Conservation (phyloP, 2,329 filamentous ascomycete genomes). For the Colletotrichum karsti region DNA sequence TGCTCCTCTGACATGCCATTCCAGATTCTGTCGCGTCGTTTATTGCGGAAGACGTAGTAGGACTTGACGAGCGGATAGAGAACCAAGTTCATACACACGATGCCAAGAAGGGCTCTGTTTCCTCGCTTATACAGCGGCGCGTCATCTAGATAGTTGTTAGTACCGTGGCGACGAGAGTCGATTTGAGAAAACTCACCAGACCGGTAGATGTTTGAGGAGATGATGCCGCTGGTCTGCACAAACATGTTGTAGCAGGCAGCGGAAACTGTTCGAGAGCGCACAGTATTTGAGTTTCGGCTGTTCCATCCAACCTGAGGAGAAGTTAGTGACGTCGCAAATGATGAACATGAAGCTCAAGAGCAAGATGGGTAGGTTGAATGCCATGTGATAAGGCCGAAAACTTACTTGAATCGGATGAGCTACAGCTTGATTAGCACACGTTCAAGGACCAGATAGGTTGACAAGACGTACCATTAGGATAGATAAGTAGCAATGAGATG, state of each 20-base stretch:
- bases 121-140: slow-evolving; percentile 60
- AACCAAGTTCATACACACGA: slow-evolving; percentile 46
- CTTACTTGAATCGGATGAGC: slow-evolving; percentile 51
- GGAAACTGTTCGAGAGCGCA: slow-evolving; percentile 68
- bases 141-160: slow-evolving; percentile 34
- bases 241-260: slow-evolving; percentile 71
- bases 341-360: too few relatives aligned
- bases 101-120: slow-evolving; percentile 62
- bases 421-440: slow-evolving; percentile 34
- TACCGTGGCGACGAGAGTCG: slow-evolving; percentile 45
- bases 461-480: slow-evolving; percentile 38
- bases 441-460: not conserved
- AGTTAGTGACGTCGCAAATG: not conserved
- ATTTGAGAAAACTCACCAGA: slow-evolving; percentile 30
- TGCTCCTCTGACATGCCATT: slow-evolving; percentile 37
- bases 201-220: slow-evolving; percentile 50
- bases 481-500: slow-evolving; percentile 43
- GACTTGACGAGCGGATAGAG: slow-evolving; percentile 39
- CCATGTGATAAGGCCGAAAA: accelerated
- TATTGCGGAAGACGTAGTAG: slow-evolving; percentile 45
- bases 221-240: slow-evolving; percentile 52
- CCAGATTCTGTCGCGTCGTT: slow-evolving; percentile 36
- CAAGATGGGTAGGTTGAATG: accelerated
- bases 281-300: slow-evolving; percentile 66
- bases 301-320: slow-evolving; percentile 47